phyloP scores from a whole-genome alignment of 371 early-diverging fungal species.

The Mortierella sp. region DNA sequence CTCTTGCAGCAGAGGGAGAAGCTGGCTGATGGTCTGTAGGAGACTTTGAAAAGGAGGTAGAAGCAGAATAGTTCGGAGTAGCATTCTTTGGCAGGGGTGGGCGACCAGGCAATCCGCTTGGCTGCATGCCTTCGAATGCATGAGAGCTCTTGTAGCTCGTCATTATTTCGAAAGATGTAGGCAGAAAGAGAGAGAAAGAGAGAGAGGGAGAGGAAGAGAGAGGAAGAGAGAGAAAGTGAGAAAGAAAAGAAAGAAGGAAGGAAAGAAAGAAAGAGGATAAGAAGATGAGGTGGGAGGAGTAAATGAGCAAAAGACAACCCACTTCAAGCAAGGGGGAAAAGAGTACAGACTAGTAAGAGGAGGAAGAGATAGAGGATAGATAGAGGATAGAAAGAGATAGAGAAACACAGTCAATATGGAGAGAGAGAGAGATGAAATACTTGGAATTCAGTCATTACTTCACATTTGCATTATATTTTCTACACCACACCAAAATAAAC shows the following conservation, averaged over 20 bases:
- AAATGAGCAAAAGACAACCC: background rate
- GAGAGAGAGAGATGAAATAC: no score
- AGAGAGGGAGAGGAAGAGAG: background rate
- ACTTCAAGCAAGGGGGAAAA: no score
- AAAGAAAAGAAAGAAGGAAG: background rate
- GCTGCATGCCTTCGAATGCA: slow-evolving; percentile 35
- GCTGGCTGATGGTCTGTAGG: background rate
- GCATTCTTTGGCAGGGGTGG: slow-evolving; percentile 36
- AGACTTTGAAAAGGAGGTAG: slow-evolving; percentile 2
- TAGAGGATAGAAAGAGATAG: no score
- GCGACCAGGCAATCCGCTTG: slow-evolving; percentile 32
- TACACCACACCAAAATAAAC: no score
- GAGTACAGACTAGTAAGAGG: no score
- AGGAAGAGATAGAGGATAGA: no score
- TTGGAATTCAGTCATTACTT: no score
- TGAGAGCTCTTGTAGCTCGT: slow-evolving; percentile 50
- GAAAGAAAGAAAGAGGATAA: background rate
- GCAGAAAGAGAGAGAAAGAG: background rate
- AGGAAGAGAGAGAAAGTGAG: background rate
- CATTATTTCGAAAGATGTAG: slow-evolving; percentile 13
- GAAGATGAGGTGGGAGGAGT: background rate
- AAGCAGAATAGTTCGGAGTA: slow-evolving; percentile 11
- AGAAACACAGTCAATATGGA: no score
- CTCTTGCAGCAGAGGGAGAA: slow-evolving; percentile 1
- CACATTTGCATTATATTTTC: no score